Evolutionary conservation across 768 basidiomycete genomes (phyloP).

Genomic region (Brasilioporus rufonigricans): DNA sequence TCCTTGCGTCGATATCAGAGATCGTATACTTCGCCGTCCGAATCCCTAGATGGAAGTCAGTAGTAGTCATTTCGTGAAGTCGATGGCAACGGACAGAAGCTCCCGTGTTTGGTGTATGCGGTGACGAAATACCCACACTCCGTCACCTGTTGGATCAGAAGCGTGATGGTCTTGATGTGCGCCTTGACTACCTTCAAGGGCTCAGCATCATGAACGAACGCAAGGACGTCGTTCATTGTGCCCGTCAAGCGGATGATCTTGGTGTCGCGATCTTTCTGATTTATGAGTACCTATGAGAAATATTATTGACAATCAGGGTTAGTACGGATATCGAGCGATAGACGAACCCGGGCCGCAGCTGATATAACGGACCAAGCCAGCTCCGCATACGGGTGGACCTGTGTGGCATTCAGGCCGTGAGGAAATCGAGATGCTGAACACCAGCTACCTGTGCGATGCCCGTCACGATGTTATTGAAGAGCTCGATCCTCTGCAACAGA

Average conservation of each 20-base stretch:
- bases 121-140: no score
- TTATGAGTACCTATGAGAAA: no score
- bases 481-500: not conserved
- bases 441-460: no score
- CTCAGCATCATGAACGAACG: not conserved
- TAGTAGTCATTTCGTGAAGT: not conserved
- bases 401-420: not conserved
- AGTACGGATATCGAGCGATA: not conserved
- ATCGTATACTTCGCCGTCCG: no score
- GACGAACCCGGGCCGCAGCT: not conserved
- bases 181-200: not conserved
- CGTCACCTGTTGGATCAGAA: no score
- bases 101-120: no score
- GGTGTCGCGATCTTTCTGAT: no score
- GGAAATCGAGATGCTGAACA: not conserved
- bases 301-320: not conserved
- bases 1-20: no score
- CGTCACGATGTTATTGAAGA: not conserved
- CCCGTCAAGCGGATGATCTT: not conserved
- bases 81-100: not conserved
- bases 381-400: not conserved
- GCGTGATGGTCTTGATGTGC: no score
- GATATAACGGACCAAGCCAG: no score
- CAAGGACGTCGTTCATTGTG: not conserved
- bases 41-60: no score